phyloP scores from a whole-genome alignment of 2,329 filamentous ascomycete genomes.

The Cryphonectria naterciae region DNA sequence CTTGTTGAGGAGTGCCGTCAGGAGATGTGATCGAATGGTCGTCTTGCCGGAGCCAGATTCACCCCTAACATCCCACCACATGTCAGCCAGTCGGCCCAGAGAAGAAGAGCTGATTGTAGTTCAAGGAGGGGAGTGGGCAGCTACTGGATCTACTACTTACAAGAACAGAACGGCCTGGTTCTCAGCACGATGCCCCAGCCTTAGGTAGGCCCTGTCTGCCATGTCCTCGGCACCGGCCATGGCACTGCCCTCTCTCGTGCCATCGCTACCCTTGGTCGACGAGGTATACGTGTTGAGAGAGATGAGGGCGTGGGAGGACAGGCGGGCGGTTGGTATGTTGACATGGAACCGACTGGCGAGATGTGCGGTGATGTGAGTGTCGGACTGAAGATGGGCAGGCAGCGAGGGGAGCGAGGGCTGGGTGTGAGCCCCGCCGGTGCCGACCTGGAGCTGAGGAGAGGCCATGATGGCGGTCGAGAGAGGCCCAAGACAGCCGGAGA shows the following conservation, averaged over 20 bases:
- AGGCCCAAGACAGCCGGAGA: slow-evolving; percentile 33
- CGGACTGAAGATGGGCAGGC: slow-evolving; percentile 74
- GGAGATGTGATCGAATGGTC: slow-evolving; percentile 84
- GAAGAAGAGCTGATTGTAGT: not conserved
- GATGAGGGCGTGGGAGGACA: slow-evolving; percentile 91
- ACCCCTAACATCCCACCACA: slow-evolving; percentile 61
- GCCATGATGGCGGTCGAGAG: slow-evolving; percentile 56
- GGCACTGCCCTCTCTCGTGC: slow-evolving; percentile 86
- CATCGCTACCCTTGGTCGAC: slow-evolving; percentile 86
- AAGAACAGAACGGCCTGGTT: slow-evolving; percentile 93
- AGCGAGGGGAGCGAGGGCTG: slow-evolving; percentile 88
- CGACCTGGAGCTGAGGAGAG: slow-evolving; percentile 56
- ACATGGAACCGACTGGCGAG: slow-evolving; percentile 91
- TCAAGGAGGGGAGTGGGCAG: not conserved
- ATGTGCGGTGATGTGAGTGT: slow-evolving; percentile 75
- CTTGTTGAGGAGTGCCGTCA: slow-evolving; percentile 84
- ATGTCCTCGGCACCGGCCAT: slow-evolving; percentile 92
- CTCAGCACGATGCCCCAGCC: slow-evolving; percentile 85
- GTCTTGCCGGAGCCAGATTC: slow-evolving; percentile 97
- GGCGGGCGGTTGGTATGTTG: slow-evolving; percentile 80
- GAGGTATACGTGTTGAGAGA: slow-evolving; percentile 94
- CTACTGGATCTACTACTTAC: slow-evolving; percentile 59
- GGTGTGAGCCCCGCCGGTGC: slow-evolving; percentile 63
- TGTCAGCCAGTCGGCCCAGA: slow-evolving; percentile 25
- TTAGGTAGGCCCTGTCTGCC: slow-evolving; percentile 81